Percentiles rank a stretch among this genome's conserved stretches.
These are phyloP conservation scores for Fusarium penzigii DNA, from an alignment of 2,329 filamentous ascomycete genomes.

Conservation along the genomic window DNA sequence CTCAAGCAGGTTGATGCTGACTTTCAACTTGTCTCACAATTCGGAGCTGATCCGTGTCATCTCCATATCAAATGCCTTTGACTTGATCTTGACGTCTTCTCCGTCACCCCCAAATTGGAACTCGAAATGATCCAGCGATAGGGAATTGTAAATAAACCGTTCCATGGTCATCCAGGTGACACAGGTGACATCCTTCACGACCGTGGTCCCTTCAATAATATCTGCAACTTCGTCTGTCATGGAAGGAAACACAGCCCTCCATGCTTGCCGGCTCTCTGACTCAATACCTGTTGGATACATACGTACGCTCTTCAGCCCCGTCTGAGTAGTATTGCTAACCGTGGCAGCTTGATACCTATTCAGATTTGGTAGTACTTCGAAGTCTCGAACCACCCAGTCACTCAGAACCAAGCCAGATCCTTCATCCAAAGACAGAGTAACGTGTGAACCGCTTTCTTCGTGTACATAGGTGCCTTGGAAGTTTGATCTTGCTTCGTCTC, in stretches of 20 bases:
- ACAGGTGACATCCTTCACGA: slow-evolving; percentile 1
- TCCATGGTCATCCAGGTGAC: slow-evolving; percentile 6
- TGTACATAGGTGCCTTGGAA: neutral
- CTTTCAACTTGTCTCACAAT: too few relatives aligned
- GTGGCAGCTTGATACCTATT: slow-evolving; percentile 1
- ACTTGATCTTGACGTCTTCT: neutral
- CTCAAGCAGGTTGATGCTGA: too few relatives aligned
- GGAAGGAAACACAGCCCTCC: slow-evolving; percentile 2
- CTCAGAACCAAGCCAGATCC: neutral
- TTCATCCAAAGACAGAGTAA: neutral
- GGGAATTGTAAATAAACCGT: neutral
- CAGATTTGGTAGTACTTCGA: slow-evolving; percentile 1
- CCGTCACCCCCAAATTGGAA: neutral
- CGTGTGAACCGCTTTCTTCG: neutral
- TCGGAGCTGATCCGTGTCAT: neutral
- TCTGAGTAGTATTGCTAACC: neutral
- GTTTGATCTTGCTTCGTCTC: neutral
- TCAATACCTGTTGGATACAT: slow-evolving; percentile 1
- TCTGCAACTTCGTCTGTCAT: neutral
- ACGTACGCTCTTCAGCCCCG: neutral
- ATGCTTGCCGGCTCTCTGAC: neutral
- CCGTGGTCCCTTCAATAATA: neutral
- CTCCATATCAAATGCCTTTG: slow-evolving; percentile 2
- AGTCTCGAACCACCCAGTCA: neutral
- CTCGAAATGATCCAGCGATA: slow-evolving; percentile 10